phyloP scores from a whole-genome alignment of 2,329 filamentous ascomycete species.

The Albophoma yamanashiensis region DNA sequence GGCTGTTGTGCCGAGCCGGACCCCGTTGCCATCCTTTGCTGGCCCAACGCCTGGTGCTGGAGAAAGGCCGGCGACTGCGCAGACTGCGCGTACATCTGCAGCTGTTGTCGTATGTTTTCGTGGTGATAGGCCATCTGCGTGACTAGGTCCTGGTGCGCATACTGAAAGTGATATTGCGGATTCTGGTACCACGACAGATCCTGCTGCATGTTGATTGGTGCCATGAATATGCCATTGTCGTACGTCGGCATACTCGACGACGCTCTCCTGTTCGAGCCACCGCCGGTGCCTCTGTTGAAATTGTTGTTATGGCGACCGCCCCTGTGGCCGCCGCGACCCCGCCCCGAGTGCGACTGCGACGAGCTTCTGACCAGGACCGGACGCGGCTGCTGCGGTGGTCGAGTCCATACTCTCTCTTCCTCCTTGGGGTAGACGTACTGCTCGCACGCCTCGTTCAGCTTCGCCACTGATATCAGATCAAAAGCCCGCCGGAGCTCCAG shows the following conservation, averaged over 20 bases:
- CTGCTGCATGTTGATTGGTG: conserved; percentile 32
- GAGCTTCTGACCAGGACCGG: conserved; percentile 50
- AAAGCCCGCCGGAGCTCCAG: conserved; percentile 83
- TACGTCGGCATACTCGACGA: conserved; percentile 42
- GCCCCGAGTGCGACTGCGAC: conserved; percentile 43
- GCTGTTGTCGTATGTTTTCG: conserved; percentile 22
- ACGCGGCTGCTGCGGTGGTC: conserved; percentile 41
- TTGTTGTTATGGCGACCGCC: conserved; percentile 36
- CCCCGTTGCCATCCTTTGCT: conserved; percentile 16
- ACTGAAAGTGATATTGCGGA: conserved; percentile 28
- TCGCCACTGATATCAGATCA: conserved; percentile 65
- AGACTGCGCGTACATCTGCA: conserved; percentile 24
- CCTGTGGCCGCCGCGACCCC: conserved; percentile 38
- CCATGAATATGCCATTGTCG: conserved; percentile 36
- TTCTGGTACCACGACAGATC: conserved; percentile 40
- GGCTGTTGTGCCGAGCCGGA: conserved; percentile 18
- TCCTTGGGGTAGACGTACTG: conserved; percentile 82
- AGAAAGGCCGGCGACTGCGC: conserved; percentile 21
- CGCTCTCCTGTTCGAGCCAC: conserved; percentile 33
- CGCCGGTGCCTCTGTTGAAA: conserved; percentile 8
- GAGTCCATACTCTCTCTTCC: conserved; percentile 53
- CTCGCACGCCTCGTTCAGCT: conserved; percentile 76
- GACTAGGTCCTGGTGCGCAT: conserved; percentile 26
- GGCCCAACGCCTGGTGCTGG: conserved; percentile 23
- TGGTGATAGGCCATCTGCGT: conserved; percentile 31